These are phyloP conservation scores for Fusarium sp. DNA, from an alignment of 2,329 filamentous ascomycete species.

Conservation along the genomic window DNA sequence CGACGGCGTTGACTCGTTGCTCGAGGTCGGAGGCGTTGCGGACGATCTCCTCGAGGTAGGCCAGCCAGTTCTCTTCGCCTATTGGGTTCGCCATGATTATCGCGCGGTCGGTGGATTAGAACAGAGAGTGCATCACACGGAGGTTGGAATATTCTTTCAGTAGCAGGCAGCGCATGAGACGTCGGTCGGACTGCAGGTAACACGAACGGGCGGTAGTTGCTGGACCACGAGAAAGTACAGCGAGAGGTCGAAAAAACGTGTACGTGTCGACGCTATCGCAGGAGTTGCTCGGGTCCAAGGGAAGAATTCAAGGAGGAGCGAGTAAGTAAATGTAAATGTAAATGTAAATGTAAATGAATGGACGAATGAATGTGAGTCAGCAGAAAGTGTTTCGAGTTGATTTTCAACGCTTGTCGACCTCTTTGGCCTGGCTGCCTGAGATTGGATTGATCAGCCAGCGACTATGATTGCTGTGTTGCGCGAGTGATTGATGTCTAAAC, in stretches of 20 bases:
- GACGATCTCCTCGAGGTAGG: conserved; percentile 79
- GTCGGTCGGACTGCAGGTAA: neutral
- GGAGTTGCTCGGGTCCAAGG: conserved; percentile 19
- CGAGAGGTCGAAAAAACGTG: conserved; percentile 21
- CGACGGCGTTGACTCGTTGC: conserved; percentile 74
- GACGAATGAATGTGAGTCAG: neutral
- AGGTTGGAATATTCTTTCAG: conserved; percentile 18
- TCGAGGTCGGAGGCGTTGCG: conserved; percentile 70
- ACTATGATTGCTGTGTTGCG: conserved; percentile 5
- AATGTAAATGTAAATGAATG: neutral
- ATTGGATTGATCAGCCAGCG: conserved; percentile 37
- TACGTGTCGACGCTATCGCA: conserved; percentile 36
- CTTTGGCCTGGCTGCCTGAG: conserved; percentile 7
- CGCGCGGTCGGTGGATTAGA: conserved; percentile 25
- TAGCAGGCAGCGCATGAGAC: conserved; percentile 23
- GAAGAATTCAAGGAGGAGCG: neutral
- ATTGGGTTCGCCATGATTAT: conserved; percentile 66
- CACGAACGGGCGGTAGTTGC: neutral
- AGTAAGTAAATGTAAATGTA: neutral
- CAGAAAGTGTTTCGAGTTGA: neutral
- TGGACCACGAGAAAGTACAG: neutral
- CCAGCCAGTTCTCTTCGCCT: conserved; percentile 81
- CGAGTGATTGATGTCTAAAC: neutral
- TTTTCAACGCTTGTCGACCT: neutral
- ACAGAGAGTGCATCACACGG: conserved; percentile 43